These are phyloP conservation scores for Oryza meyeriana DNA, from an alignment of 176 grass and related monocot genomes.

Conservation along the genomic window DNA sequence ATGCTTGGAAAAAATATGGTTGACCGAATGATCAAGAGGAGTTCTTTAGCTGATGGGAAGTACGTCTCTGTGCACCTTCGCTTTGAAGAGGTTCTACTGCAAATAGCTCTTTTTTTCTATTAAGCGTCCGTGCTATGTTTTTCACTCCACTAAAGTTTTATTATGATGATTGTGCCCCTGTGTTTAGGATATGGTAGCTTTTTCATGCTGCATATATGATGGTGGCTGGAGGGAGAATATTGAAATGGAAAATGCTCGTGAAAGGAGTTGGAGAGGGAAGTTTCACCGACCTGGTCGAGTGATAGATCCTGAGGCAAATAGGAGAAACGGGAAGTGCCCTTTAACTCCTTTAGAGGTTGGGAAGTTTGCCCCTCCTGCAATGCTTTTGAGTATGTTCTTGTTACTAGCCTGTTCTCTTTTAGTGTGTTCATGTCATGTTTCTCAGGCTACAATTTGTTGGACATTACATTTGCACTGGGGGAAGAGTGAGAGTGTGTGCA, in stretches of 20 bases:
- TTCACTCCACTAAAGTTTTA: slow-evolving; percentile 19
- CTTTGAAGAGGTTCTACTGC: slow-evolving; percentile 75
- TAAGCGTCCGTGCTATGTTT: slow-evolving; percentile 11
- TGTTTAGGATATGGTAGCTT: slow-evolving; percentile 92
- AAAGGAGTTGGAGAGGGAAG: slow-evolving; percentile 90
- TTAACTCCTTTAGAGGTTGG: slow-evolving; percentile 82
- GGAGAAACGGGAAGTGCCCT: slow-evolving; percentile 84
- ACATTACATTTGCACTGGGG: neutral
- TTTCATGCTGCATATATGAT: slow-evolving; percentile 93
- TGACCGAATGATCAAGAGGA: slow-evolving; percentile 71
- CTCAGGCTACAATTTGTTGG: neutral
- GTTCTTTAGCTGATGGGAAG: slow-evolving; percentile 64
- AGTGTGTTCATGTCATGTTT: neutral
- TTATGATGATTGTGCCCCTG: slow-evolving; percentile 13
- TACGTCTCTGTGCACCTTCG: slow-evolving; percentile 93
- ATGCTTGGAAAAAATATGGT: slow-evolving; percentile 75
- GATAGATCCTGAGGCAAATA: slow-evolving; percentile 81
- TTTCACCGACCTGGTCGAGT: slow-evolving; percentile 75
- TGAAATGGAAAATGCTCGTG: slow-evolving; percentile 82
- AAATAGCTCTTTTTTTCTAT: neutral
- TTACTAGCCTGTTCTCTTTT: neutral
- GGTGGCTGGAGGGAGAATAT: slow-evolving; percentile 66
- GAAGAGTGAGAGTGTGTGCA: neutral
- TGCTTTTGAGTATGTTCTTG: slow-evolving; percentile 6
- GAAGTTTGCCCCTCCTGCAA: slow-evolving; percentile 10